Evolutionary conservation across 768 basidiomycete species (phyloP), one percentile per base, ranked within the genome.

Genomic region (Mycena olivaceomarginata): DNA sequence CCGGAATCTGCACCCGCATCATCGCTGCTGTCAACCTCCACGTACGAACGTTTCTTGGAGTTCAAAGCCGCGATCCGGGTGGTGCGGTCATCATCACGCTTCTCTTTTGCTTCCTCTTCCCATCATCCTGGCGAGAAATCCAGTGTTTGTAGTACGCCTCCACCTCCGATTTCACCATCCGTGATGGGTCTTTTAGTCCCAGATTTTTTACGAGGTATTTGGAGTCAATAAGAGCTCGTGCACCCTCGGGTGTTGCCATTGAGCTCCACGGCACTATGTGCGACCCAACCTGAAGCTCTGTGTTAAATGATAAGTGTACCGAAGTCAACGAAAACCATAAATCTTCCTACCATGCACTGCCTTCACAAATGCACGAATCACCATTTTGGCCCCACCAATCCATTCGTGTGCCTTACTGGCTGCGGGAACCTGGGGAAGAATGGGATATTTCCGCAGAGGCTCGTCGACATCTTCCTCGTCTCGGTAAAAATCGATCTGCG

Each of bases 191-290:
- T 22, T n/a, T 67, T 12, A 67, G 37, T 0, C 22, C 66, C 3
- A 48, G 18, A 39, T 37, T 46, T 1, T 39, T 25, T 1, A 46
- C 46, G 5, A 67, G 46, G 31, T 18, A 67, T 48, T 48, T 37
- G 66, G 13, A 0, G 3, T 12, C 1, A 7, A 67, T 48, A 9
- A 67, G 48, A 2, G 13, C 16, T 2, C 25, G 48, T 1, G 66
- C 66, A 16, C 66, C 66, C 16, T 67, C 66, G 2, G 66, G 31
- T 2, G 66, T 51, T 16, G 66, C 66, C 66, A 67, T 67, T 31
- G 66, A 22, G 15, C 66, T 25, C 66, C 66, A 67, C 1, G 66
- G 66, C 2, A 22, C 25, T 4, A 31, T 51, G 4, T 46, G 37
- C 0, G 66, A 67, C 40, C 66, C 66, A 6, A 31, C 39, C 9